Conservation (phyloP, 148 eudicot species). For the Amaranthus cruentus region DNA sequence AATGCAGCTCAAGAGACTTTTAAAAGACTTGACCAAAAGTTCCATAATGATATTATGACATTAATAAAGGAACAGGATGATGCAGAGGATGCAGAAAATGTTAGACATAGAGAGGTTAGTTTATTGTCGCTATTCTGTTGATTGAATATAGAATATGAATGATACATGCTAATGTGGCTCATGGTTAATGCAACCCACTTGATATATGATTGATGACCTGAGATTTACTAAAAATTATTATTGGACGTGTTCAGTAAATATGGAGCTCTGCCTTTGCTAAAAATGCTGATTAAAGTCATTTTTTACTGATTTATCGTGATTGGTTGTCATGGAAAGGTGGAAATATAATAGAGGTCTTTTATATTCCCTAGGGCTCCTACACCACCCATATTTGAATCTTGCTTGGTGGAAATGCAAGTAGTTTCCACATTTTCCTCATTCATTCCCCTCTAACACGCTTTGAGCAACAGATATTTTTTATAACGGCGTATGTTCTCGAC, state of each 20-base stretch:
- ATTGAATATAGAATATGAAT: neutral
- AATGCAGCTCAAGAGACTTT: conserved; percentile 30
- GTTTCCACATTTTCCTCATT: neutral
- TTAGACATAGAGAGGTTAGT: conserved; percentile 63
- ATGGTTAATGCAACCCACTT: neutral
- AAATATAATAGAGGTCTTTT: neutral
- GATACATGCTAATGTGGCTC: neutral
- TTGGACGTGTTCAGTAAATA: too few relatives aligned
- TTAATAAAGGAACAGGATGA: conserved; percentile 49
- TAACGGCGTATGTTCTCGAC: too few relatives aligned
- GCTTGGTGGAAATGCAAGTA: too few relatives aligned
- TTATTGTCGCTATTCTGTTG: neutral
- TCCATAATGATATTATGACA: conserved; percentile 38
- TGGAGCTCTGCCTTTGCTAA: neutral
- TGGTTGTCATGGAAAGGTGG: neutral
- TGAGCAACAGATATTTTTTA: neutral
- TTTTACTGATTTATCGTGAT: neutral
- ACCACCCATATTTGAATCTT: too few relatives aligned
- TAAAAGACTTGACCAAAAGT: conserved; percentile 48
- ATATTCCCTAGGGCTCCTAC: too few relatives aligned
- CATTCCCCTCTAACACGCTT: neutral
- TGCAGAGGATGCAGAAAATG: conserved; percentile 55
- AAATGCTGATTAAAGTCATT: neutral
- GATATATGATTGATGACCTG: neutral
- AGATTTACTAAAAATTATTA: too few relatives aligned